Evolutionary conservation across 176 grass and related monocot species (phyloP).

Genomic region (Cocos nucifera): DNA sequence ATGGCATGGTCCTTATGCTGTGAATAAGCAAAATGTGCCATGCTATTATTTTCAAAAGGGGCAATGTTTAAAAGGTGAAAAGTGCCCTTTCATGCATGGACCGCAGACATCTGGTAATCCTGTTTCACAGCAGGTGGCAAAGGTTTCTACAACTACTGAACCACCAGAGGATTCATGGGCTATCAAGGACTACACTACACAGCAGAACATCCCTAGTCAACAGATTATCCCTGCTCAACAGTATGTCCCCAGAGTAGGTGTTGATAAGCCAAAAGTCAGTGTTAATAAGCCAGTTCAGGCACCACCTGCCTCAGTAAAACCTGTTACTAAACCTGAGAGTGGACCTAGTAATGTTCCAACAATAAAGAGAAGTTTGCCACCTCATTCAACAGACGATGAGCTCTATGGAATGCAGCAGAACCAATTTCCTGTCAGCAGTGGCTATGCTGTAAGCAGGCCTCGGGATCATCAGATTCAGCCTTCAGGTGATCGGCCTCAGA

Average conservation of each 20-base stretch:
- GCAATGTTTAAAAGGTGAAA: conserved; percentile 89
- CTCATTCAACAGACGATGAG: conserved; percentile 33
- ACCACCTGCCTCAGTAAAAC: conserved; percentile 22
- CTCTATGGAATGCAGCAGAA: conserved; percentile 37
- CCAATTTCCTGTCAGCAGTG: conserved; percentile 24
- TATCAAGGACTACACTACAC: conserved; percentile 10
- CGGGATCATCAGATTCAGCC: conserved; percentile 24
- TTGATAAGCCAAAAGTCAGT: conserved; percentile 30
- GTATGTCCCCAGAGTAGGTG: conserved; percentile 5
- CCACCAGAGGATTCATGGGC: conserved; percentile 24
- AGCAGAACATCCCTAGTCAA: conserved; percentile 19
- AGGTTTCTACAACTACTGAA: conserved; percentile 34
- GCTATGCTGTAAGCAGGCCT: conserved; percentile 34
- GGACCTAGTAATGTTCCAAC: conserved; percentile 13
- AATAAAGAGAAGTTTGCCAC: conserved; percentile 25
- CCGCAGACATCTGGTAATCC: conserved; percentile 32
- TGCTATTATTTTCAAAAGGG: conserved; percentile 98
- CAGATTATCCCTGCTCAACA: neutral
- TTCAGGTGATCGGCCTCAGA: conserved; percentile 46
- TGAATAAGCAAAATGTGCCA: conserved; percentile 54
- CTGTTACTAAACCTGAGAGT: conserved; percentile 26
- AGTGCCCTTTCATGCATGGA: conserved; percentile 75
- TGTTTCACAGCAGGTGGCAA: conserved; percentile 33
- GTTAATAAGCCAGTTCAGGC: conserved; percentile 5
- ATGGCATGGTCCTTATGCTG: conserved; percentile 37